phyloP scores from a whole-genome alignment of 768 basidiomycete genomes.

The Termitomyces sp. region DNA sequence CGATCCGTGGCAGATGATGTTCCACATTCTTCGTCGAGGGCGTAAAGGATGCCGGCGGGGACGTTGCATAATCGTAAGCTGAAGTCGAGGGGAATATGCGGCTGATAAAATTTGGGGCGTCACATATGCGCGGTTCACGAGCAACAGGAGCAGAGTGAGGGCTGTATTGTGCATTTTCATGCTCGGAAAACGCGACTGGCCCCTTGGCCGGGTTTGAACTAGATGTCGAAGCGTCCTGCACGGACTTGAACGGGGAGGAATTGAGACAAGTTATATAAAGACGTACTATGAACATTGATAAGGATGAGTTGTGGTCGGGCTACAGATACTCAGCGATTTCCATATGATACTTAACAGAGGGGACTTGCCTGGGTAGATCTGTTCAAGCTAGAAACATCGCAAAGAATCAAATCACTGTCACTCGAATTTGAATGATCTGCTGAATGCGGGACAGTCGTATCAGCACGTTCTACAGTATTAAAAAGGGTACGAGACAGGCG shows the following conservation, averaged over 20 bases:
- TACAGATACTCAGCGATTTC: neutral
- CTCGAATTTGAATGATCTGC: slow-evolving; percentile 1
- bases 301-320: slow-evolving; percentile 2
- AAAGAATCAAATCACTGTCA: slow-evolving; percentile 6
- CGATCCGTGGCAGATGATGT: neutral
- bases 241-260: neutral
- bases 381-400: slow-evolving; percentile 18
- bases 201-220: neutral
- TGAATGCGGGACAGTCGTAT: neutral
- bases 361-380: slow-evolving; percentile 14
- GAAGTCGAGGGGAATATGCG: neutral
- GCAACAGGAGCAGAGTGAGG: neutral
- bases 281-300: slow-evolving; percentile 1
- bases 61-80: neutral
- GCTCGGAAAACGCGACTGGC: neutral
- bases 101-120: neutral
- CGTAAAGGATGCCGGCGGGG: neutral
- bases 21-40: neutral
- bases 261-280: neutral
- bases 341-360: neutral
- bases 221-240: slow-evolving; percentile 8
- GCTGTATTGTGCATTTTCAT: neutral
- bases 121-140: slow-evolving; percentile 6
- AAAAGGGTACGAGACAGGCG: slow-evolving; percentile 18
- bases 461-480: neutral